phyloP scores from a whole-genome alignment of 2,329 filamentous ascomycete genomes.

The Sarocladium brachiariae region DNA sequence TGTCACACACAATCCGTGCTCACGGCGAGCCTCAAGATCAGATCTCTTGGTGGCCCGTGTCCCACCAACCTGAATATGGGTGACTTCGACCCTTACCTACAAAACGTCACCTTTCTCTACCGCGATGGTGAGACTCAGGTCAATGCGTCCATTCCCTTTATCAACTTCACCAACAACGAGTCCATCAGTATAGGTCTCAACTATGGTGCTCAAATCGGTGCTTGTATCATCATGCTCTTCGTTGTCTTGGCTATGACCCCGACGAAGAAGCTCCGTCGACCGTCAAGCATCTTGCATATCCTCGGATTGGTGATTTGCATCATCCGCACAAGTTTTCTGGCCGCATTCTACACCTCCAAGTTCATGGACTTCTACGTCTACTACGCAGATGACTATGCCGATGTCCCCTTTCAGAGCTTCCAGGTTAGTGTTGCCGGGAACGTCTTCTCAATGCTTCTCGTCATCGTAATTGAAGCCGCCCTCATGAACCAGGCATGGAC shows the following conservation, averaged over 20 bases:
- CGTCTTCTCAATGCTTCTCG: constrained; percentile 35
- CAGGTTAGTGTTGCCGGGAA: constrained; percentile 31
- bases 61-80: neutral
- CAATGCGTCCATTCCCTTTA: constrained; percentile 22
- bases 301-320: constrained; percentile 53
- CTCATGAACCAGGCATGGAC: constrained; percentile 47
- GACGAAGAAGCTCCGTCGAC: constrained; percentile 54
- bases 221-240: constrained; percentile 56
- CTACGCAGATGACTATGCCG: constrained; percentile 47
- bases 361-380: constrained; percentile 56
- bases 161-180: constrained; percentile 27
- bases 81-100: constrained; percentile 27
- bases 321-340: constrained; percentile 50
- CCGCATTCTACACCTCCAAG: constrained; percentile 52
- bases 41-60: constrained; percentile 1
- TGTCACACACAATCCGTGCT: neutral
- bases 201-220: constrained; percentile 65
- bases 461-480: constrained; percentile 37
- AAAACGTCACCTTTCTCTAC: constrained; percentile 28
- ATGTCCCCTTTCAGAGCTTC: constrained; percentile 34
- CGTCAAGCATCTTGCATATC: constrained; percentile 60
- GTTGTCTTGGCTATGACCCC: constrained; percentile 62
- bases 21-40: neutral
- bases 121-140: constrained; percentile 25
- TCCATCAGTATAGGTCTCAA: constrained; percentile 44